Base-by-base conservation (phyloP, 208 protist species). In the Histomonas meleagridis region DNA sequence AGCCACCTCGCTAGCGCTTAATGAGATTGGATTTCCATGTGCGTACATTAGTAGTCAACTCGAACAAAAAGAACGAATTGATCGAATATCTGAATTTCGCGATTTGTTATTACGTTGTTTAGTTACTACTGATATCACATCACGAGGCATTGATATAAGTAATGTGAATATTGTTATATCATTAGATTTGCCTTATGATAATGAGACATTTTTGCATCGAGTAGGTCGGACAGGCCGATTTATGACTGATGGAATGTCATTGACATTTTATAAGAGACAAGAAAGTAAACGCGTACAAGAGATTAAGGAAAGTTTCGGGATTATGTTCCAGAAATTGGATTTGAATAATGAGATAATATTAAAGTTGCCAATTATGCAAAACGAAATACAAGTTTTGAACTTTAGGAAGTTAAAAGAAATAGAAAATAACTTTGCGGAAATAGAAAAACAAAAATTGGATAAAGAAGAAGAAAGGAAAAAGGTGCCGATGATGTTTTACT, bases 171-270 rank as follows among this genome's bases (percentile, higher is more conserved):
- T 86, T 32, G 76, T 86, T 38, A 28, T 86, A 18, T 51, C 43
- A 51, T 28, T 86, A 7, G 76, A 86, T 16, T 51, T 86, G 23
- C 40, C 76, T 38, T 46, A 86, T 55, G 76, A 86, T 49, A 0
- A 43, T 35, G 76, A 86, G 55, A 86, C 76, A 57, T 86, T 86
- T 38, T 51, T 51, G 38, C 76, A 86, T 35, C 43, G 76, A 55
- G 35, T 86, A 7, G 76, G 76, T 38, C 4, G 76, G 21, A 46
- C 46, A 5, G 76, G 76, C 1, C 40, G 76, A 0, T 86, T 86
- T 55, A 48, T 43, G 43, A 86, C 76, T 26, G 35, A 86, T 55
- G n/a, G 35, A 55, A 32, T 86, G 5, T 51, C 76, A 38, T 4
- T 86, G 0, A 86, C 46, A 38, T 46, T 86, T 51, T 49, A 51